Base-by-base conservation (phyloP, 345 rosid species). In the Populus euphratica region DNA sequence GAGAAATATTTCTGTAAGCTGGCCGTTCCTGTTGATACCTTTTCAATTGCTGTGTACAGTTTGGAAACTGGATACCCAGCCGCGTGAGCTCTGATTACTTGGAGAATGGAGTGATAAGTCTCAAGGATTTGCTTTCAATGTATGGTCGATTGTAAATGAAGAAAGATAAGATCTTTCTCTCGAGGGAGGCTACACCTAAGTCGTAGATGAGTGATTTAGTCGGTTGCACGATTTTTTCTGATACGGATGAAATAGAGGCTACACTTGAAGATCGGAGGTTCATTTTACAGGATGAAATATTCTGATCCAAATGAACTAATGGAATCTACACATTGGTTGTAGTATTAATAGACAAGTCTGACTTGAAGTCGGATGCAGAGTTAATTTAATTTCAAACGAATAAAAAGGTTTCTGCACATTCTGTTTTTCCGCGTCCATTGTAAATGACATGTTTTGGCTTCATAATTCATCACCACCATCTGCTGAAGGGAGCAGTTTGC, bases 61-160 rank as follows among this genome's bases (percentile, higher is more conserved):
- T 69, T 38, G 99, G 98, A 77, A 95, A 95, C 76, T 95, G 98
- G 87, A 79, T 95, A 43, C 97, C 96, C 13, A 83, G 85, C 83
- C 81, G 90, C 18, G 73, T 70, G 81, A 88, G 89, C 84, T 95
- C 91, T 73, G 91, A 90, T 79, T 3, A 41, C 81, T 70, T 95
- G 86, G 86, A 91, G 77, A 70, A 80, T 27, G 91, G 93, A 84
- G 90, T 94, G 25, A 36, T 7, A 23, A 86, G 80, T 68, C 84
- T 93, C 12, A 84, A 80, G 76, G 89, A 86, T 75, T 62, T 95
- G 76, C 82, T 93, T 67, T 83, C 91, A 16, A 78, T 82, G 80
- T 88, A 91, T 14, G 97, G 97, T 23, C 93, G 97, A 68, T 74
- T 86, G 44, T 84, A 88, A 83, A 47, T 36, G 54, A 44, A 69